Conservation (phyloP, 2,329 filamentous ascomycete genomes). For the Colletotrichum tanaceti region DNA sequence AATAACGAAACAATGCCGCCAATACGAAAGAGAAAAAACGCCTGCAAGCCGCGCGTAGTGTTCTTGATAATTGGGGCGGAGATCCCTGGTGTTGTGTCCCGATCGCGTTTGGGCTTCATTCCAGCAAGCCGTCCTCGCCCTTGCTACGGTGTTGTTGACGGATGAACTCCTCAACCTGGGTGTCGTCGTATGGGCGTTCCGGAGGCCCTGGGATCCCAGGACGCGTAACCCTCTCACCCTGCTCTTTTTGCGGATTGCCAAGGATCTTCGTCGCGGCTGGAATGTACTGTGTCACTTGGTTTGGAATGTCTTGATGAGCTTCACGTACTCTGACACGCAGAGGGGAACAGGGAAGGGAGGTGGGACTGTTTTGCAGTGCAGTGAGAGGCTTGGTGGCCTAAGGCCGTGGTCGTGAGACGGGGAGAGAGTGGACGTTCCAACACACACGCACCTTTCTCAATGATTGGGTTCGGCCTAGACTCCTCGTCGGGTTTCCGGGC, state of each 20-base stretch:
- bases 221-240: slow-evolving; percentile 37
- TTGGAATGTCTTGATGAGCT: slow-evolving; percentile 26
- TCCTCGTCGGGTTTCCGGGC: slow-evolving; percentile 45
- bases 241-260: slow-evolving; percentile 49
- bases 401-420: background rate
- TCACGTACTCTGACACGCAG: slow-evolving; percentile 5
- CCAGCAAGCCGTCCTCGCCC: slow-evolving; percentile 46
- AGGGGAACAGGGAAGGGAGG: slow-evolving; percentile 2
- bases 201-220: slow-evolving; percentile 54
- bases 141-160: slow-evolving; percentile 64
- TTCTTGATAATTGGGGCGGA: background rate
- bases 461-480: slow-evolving; percentile 50
- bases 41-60: background rate
- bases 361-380: background rate
- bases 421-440: background rate
- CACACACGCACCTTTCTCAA: slow-evolving; percentile 56
- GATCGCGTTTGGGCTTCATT: slow-evolving; percentile 29
- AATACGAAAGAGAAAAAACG: background rate
- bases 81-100: background rate
- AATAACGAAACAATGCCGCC: background rate
- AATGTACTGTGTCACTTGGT: slow-evolving; percentile 57
- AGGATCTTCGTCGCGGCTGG: slow-evolving; percentile 57
- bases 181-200: slow-evolving; percentile 58
- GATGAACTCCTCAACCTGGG: slow-evolving; percentile 64
- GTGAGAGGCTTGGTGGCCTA: background rate